Percentiles rank a stretch among this genome's conserved stretches.
Conservation (phyloP, 139 green algal species). For the Edaphochlamys debaryana region DNA sequence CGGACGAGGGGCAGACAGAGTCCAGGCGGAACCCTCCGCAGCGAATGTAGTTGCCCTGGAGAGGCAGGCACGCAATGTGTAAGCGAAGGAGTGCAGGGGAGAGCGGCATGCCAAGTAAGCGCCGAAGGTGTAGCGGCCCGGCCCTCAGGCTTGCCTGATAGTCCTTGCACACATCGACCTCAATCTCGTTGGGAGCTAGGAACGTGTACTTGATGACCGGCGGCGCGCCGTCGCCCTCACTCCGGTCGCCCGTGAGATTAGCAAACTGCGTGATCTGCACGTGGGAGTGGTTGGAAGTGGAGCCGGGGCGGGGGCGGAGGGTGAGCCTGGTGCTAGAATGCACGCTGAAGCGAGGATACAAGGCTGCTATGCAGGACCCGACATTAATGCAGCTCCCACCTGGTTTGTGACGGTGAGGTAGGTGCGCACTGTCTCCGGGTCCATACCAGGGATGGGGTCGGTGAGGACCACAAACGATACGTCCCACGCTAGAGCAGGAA, state of each 20-base stretch:
- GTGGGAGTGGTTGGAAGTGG: too few relatives aligned
- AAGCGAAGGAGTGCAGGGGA: too few relatives aligned
- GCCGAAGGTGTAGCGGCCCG: too few relatives aligned
- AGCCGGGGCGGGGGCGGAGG: too few relatives aligned
- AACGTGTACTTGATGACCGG: neutral
- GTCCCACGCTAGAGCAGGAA: neutral
- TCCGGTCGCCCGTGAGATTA: too few relatives aligned
- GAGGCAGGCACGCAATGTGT: too few relatives aligned
- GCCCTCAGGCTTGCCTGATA: neutral
- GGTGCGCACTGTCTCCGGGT: neutral
- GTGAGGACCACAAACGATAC: neutral
- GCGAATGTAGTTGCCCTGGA: neutral
- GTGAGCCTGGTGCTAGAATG: too few relatives aligned
- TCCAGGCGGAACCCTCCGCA: neutral
- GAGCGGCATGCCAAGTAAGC: too few relatives aligned
- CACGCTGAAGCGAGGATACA: neutral
- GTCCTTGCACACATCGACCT: neutral
- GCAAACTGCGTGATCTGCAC: too few relatives aligned
- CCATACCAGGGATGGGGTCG: neutral
- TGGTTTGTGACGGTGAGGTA: neutral
- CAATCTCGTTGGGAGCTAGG: neutral
- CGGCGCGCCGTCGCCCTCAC: too few relatives aligned
- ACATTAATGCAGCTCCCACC: neutral
- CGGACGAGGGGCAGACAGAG: too few relatives aligned
- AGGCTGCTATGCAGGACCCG: neutral